Evolutionary conservation across 1,284 basidiomycete genomes (phyloP), one percentile per base, ranked within the genome.

Genomic region (Tylopilus sp.): DNA sequence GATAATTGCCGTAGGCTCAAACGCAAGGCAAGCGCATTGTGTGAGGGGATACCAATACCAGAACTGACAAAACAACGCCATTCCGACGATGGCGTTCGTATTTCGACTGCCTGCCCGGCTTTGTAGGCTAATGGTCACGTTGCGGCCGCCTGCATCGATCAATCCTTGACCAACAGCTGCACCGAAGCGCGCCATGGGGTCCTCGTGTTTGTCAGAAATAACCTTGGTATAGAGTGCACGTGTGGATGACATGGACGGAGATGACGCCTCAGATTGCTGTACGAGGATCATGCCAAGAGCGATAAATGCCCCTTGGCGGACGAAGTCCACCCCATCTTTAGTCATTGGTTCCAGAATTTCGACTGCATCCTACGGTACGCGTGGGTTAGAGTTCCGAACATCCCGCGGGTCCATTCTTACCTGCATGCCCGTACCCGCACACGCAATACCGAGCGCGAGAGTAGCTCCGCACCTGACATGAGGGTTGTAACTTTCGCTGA

Each of bases 1-100:
- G 60, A 98, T 94, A 53, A 97, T 86, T 11, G 89, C 92, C 12
- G 95, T 97, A 3, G 95, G 93, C 54, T 91, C 87, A 69, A 98
- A 97, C 2, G 93, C 86, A 55, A 98, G 74, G 59, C 86, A 89
- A 15, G 91, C 86, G 59, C 89, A 93, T 63, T 97, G 94, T n/a
- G 93, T 92, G 25, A 97, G 74, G 30, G 95, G 95, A 71, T 94
- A 98, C 95, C 95, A 98, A 68, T 97, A 97, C 95, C 95, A 98
- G 72, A 97, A 97, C 68, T 98, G 95, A 61, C 89, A 92, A 74
- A 98, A 98, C 63, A 98, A 71, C 15, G 88, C 84, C 89, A 97
- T 94, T 25, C 95, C 95, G 34, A 97, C 92, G 54, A 97, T 91
- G 3, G 94, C 92, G 49, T 81, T 89, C 59, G 92, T 94, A 67